Percentiles rank a stretch among this genome's conserved stretches.
phyloP scores from a whole-genome alignment of 306 rosid genomes.

The Lablab purpureus region DNA sequence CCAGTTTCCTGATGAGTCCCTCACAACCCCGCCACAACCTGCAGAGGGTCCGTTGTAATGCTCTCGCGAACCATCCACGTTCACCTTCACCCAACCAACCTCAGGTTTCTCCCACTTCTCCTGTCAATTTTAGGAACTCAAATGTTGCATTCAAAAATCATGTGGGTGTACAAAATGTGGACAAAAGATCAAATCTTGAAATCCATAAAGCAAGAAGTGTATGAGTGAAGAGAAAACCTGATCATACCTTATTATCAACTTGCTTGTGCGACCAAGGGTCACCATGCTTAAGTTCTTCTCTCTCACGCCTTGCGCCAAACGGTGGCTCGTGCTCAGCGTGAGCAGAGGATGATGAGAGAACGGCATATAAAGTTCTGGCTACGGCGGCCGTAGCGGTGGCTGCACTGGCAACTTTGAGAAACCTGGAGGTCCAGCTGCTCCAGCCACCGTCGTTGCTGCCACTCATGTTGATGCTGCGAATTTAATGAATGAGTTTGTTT shows the following conservation, averaged over 20 bases:
- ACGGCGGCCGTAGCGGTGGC: not conserved
- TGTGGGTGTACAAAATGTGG: too few relatives aligned
- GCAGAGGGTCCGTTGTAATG: not conserved
- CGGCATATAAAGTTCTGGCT: not conserved
- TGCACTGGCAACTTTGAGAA: not conserved
- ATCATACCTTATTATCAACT: not conserved
- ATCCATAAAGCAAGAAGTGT: not conserved
- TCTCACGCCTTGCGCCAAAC: not conserved
- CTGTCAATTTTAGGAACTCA: not conserved
- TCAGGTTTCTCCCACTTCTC: not conserved
- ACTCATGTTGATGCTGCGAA: constrained; percentile 13
- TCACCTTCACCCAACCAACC: constrained; percentile 4
- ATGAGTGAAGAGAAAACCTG: not conserved
- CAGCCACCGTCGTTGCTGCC: not conserved
- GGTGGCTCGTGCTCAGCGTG: not conserved
- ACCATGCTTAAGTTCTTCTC: not conserved
- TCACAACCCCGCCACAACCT: constrained; percentile 27
- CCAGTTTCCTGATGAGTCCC: not conserved
- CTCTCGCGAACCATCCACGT: not conserved
- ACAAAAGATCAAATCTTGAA: too few relatives aligned
- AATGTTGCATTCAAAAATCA: too few relatives aligned
- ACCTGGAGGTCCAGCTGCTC: constrained; percentile 12
- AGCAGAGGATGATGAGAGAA: not conserved
- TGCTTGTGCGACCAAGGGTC: not conserved
- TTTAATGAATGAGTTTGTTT: not conserved